Evolutionary conservation across 805 yeast genomes (phyloP).

Genomic region (Saccharomycodes ludwigii): DNA sequence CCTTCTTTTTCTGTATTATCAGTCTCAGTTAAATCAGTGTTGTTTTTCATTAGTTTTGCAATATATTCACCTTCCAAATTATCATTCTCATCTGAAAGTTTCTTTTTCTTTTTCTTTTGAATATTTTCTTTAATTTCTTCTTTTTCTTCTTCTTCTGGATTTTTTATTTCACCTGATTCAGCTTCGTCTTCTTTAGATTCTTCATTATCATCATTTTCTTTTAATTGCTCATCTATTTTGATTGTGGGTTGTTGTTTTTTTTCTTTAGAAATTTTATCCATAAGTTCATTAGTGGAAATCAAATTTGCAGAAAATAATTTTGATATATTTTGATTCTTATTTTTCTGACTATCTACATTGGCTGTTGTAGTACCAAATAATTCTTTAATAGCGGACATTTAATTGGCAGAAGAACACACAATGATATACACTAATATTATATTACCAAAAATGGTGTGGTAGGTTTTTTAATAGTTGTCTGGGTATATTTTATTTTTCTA

Average conservation of each 20-base stretch:
- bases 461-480: no score
- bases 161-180: constrained; percentile 4
- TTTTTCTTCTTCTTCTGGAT: constrained; percentile 8
- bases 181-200: constrained; percentile 8
- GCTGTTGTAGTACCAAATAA: constrained; percentile 24
- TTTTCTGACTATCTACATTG: no score
- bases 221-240: no score
- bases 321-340: constrained; percentile 1
- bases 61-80: constrained; percentile 46
- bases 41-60: constrained; percentile 33
- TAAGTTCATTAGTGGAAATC: constrained; percentile 5
- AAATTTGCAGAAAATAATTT: constrained; percentile 2
- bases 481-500: no score
- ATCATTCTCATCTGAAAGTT: constrained; percentile 28
- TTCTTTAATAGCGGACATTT: constrained; percentile 22
- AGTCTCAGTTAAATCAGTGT: no score
- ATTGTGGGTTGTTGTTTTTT: no score
- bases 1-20: constrained; percentile 11
- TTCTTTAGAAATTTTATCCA: constrained; percentile 4
- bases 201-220: constrained; percentile 13
- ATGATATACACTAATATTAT: no score
- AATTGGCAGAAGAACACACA: no score
- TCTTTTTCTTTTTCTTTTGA: constrained; percentile 11
- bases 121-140: constrained; percentile 14
- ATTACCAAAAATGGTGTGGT: no score